Evolutionary conservation across 495 filamentous ascomycete species (phyloP), one percentile per base, ranked within the genome.

Genomic region (Aspergillus bridgeri): DNA sequence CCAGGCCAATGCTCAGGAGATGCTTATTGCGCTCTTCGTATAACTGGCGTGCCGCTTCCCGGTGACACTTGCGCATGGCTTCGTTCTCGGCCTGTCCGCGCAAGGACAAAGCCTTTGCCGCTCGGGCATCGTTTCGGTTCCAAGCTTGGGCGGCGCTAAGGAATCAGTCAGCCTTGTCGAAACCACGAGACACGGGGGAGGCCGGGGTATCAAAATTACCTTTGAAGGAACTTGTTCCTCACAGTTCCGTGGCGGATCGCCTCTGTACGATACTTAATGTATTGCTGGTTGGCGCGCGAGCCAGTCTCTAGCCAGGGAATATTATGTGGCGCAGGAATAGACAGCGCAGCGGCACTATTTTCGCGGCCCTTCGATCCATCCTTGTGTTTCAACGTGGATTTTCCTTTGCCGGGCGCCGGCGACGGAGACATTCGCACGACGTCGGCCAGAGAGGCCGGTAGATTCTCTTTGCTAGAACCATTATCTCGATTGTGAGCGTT

Each of bases 261-360:
- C 69, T 97, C 91, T 61, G 90, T 88, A 42, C 95, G 85, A 56
- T 90, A 90, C 70, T 96, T 95, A 58, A 98, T 86, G 69, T 99
- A 99, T 42, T 89, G 87, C 73, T 90, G 89, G 72, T 99, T 98
- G 48, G 89, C 88, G 42, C 80, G 85, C 9, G 88, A 85, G n/a
- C 95, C 95, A 2, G 95, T 98, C 69, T 96, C 93, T 1, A 97
- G 79, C 95, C 95, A 99, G 7, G 94, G 95, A 46, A 98, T 91
- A 65, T 97, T 89, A 68, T 92, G 89, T 4, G 95, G 95, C 27
- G 85, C 76, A 6, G 89, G 85, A 57, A 99, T 97, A 8, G 90
- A 84, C 72, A 87, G 83, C 15, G 90, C 89, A 25, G 90, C 88
- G 17, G 84, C 81, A 63, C 85, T 91, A 64, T 91, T 90, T 65